phyloP scores from a whole-genome alignment of 495 filamentous ascomycete species.

The Penicillium antarcticum region DNA sequence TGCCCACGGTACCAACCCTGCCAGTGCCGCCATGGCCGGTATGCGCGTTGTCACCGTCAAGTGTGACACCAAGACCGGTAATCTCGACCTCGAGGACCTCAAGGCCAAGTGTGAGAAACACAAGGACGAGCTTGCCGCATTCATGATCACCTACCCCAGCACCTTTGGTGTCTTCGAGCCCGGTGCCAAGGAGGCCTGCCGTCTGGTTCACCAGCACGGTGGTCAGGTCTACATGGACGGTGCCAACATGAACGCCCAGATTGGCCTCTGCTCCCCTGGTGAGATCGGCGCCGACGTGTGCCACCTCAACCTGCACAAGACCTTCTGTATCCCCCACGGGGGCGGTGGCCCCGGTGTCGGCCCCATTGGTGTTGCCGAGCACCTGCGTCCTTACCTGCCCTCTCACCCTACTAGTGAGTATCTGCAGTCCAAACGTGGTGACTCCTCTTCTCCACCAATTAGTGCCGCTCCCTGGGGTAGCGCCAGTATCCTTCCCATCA shows the following conservation, averaged over 20 bases:
- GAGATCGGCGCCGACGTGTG: slow-evolving; percentile 98
- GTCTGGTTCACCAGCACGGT: slow-evolving; percentile 81
- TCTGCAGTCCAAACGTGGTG: slow-evolving; percentile 60
- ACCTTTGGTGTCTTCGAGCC: slow-evolving; percentile 98
- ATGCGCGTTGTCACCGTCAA: slow-evolving; percentile 96
- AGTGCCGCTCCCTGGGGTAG: slow-evolving; percentile 88
- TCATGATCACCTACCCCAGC: slow-evolving; percentile 99
- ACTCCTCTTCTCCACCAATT: slow-evolving; percentile 60
- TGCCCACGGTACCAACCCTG: slow-evolving; percentile 95
- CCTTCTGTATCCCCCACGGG: slow-evolving; percentile 98
- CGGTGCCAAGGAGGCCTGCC: slow-evolving; percentile 78
- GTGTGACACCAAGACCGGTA: slow-evolving; percentile 83
- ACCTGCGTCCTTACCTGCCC: slow-evolving; percentile 77
- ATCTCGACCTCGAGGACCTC: slow-evolving; percentile 84
- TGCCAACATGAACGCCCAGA: slow-evolving; percentile 99
- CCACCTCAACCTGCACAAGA: slow-evolving; percentile 98
- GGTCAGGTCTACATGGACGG: slow-evolving; percentile 99
- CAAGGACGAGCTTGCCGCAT: slow-evolving; percentile 80
- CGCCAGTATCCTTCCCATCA: slow-evolving; percentile 92
- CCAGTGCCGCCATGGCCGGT: slow-evolving; percentile 94
- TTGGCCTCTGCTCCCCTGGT: slow-evolving; percentile 93
- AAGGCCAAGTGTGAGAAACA: slow-evolving; percentile 86
- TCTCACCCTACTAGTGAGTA: slow-evolving; percentile 58
- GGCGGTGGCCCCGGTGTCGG: slow-evolving; percentile 95
- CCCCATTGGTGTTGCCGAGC: slow-evolving; percentile 86